Percentiles rank a stretch among this genome's conserved stretches.
phyloP scores from a whole-genome alignment of 805 yeast species.

The Kodamaea nitidulidarum region DNA sequence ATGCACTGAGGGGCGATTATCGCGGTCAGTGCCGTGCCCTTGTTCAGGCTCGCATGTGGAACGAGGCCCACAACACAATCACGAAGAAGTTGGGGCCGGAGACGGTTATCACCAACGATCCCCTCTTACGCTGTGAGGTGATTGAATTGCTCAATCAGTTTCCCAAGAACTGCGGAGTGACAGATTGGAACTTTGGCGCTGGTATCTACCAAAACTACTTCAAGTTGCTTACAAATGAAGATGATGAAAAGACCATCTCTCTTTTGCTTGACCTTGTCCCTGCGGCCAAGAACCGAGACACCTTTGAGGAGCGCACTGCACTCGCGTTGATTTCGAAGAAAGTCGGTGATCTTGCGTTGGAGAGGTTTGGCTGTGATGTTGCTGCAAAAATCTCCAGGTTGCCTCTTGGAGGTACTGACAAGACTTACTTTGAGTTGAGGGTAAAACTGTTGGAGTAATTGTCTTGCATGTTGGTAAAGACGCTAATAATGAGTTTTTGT shows the following conservation, averaged over 20 bases:
- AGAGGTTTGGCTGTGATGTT: conserved; percentile 8
- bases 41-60: conserved; percentile 55
- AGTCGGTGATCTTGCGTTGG: conserved; percentile 41
- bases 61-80: conserved; percentile 60
- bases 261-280: conserved; percentile 46
- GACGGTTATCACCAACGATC: conserved; percentile 51
- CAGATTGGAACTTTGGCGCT: conserved; percentile 55
- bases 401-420: conserved; percentile 20
- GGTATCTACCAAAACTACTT: conserved; percentile 54
- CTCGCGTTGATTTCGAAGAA: conserved; percentile 49
- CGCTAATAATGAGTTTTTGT: no score
- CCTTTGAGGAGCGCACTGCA: conserved; percentile 26
- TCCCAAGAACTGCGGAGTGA: conserved; percentile 40
- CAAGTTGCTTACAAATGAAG: conserved; percentile 20
- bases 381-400: conserved; percentile 13
- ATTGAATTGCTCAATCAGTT: conserved; percentile 37
- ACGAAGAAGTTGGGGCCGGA: conserved; percentile 65
- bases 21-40: conserved; percentile 60
- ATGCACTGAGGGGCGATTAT: conserved; percentile 46
- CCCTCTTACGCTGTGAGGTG: conserved; percentile 32
- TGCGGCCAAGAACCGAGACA: conserved; percentile 25
- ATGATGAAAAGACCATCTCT: conserved; percentile 23
- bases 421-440: conserved; percentile 15
- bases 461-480: no score
- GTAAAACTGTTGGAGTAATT: not conserved